Evolutionary conservation across 208 protist genomes (phyloP).

Genomic region (Wallacemonas rigidus): DNA sequence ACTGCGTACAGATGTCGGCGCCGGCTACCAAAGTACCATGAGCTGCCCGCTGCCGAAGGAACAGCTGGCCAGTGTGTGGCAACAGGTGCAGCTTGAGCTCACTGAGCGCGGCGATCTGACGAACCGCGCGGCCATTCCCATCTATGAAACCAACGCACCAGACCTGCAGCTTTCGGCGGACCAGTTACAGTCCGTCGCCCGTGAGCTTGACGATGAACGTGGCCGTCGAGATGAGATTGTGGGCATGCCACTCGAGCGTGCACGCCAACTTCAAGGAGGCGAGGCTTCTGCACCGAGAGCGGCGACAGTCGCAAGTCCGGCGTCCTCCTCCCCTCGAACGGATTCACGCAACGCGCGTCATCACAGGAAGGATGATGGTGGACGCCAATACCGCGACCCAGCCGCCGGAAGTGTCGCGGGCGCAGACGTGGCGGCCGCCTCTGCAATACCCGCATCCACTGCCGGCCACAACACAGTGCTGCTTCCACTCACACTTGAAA

Average conservation of each 20-base stretch:
- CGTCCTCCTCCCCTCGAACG: no score
- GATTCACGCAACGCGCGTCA: no score
- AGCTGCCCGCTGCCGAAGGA: conserved; percentile 54
- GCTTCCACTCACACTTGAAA: conserved; percentile 34
- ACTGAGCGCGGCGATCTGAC: conserved; percentile 30
- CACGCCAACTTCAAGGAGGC: conserved; percentile 15
- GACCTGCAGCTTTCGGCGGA: conserved; percentile 37
- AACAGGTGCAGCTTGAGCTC: conserved; percentile 44
- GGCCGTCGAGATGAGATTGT: conserved; percentile 53
- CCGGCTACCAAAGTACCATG: conserved; percentile 29
- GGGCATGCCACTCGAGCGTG: conserved; percentile 53
- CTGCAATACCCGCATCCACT: not conserved
- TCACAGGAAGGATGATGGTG: conserved; percentile 1
- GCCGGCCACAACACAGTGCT: not conserved
- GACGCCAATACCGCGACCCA: not conserved
- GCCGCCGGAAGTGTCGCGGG: not conserved
- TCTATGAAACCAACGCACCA: conserved; percentile 48
- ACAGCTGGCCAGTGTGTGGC: conserved; percentile 57
- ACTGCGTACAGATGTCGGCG: conserved; percentile 1
- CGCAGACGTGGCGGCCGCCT: not conserved
- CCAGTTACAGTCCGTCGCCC: conserved; percentile 40
- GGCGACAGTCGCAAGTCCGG: no score
- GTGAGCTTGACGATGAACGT: conserved; percentile 40
- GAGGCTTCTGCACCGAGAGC: no score
- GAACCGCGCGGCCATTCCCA: conserved; percentile 53